Evolutionary conservation across 768 basidiomycete genomes (phyloP).

Genomic region (Lentinula edodes): DNA sequence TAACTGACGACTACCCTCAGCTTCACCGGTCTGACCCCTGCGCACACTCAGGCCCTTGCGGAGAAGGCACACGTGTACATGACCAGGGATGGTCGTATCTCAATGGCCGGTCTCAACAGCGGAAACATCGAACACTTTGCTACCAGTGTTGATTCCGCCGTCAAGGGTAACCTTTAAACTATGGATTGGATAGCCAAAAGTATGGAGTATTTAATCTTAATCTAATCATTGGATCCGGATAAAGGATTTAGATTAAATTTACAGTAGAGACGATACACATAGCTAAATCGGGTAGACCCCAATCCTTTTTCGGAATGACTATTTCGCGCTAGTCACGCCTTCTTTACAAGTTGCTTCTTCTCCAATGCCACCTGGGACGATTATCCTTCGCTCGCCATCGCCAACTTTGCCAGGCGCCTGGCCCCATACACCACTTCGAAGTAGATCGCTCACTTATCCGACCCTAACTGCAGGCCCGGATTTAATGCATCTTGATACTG

Average conservation of each 20-base stretch:
- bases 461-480: background rate
- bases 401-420: conserved; percentile 39
- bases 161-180: conserved; percentile 61
- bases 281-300: background rate
- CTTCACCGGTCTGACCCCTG: conserved; percentile 79
- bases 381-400: conserved; percentile 22
- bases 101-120: conserved; percentile 87
- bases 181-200: background rate
- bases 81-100: conserved; percentile 91
- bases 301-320: background rate
- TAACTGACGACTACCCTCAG: conserved; percentile 25
- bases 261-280: background rate
- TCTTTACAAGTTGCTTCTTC: background rate
- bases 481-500: conserved; percentile 17
- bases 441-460: conserved; percentile 17
- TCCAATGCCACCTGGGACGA: conserved; percentile 11
- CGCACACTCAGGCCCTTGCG: conserved; percentile 77
- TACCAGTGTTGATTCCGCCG: conserved; percentile 76
- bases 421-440: conserved; percentile 25
- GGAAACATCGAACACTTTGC: conserved; percentile 89
- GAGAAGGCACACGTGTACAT: conserved; percentile 90
- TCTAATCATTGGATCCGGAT: background rate
- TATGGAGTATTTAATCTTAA: background rate
- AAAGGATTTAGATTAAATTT: background rate
- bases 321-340: background rate